Percentiles rank a stretch among this genome's conserved stretches.
phyloP scores from a whole-genome alignment of 495 filamentous ascomycete species.

The Entonaema liquescens region DNA sequence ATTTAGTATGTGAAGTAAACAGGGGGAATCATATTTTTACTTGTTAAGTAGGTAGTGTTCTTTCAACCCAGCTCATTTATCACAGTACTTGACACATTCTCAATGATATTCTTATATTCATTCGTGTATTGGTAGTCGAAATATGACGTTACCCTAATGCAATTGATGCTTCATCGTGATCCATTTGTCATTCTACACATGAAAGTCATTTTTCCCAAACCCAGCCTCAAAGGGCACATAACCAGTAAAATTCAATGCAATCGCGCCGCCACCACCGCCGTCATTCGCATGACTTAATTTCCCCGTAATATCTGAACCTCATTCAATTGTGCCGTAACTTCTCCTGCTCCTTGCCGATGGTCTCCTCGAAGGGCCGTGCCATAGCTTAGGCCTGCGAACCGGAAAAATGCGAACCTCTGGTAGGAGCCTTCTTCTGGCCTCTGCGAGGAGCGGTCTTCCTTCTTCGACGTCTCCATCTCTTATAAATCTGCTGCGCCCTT shows the following conservation, averaged over 20 bases:
- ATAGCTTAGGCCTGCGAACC: conserved; percentile 35
- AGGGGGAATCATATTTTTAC: too few relatives aligned
- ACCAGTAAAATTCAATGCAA: conserved; percentile 10
- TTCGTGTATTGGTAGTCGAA: background rate
- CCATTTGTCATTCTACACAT: conserved; percentile 41
- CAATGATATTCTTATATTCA: background rate
- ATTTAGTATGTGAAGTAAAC: too few relatives aligned
- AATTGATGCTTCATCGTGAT: conserved; percentile 30
- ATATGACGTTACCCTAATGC: background rate
- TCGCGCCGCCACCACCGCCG: background rate
- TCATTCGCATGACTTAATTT: conserved; percentile 7
- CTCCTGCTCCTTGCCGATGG: conserved; percentile 26
- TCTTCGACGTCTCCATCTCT: conserved; percentile 32
- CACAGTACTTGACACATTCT: background rate
- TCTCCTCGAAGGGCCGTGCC: conserved; percentile 39
- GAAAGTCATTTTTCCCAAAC: conserved; percentile 26
- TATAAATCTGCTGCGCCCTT: conserved; percentile 18
- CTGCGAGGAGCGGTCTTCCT: conserved; percentile 25
- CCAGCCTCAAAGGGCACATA: conserved; percentile 6
- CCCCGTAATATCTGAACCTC: background rate
- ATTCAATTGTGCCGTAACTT: conserved; percentile 38
- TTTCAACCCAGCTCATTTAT: too few relatives aligned
- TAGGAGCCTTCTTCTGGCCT: conserved; percentile 16
- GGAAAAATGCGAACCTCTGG: conserved; percentile 33
- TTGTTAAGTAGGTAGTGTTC: too few relatives aligned